Evolutionary conservation across 768 basidiomycete genomes (phyloP), one percentile per base, ranked within the genome.

Genomic region (Xerocomus brunneocitrinus): DNA sequence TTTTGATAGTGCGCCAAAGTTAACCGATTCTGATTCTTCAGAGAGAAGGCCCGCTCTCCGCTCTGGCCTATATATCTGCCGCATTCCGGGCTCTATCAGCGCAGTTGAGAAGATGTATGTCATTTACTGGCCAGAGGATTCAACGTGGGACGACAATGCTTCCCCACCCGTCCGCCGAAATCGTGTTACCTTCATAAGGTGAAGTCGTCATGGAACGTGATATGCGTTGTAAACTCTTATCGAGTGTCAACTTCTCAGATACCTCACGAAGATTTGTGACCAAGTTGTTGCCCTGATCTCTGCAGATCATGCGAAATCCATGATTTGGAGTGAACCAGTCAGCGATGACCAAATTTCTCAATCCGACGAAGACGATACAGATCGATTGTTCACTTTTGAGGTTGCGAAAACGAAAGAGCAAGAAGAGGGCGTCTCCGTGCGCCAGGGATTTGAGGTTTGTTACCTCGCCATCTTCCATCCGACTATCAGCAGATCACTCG

Each of bases 111-210:
- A 62, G n/a, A 52, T 77, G 5, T 81, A 77, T 53, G 73, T 80
- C 7, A 60, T 84, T 3, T 85, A 80, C 55, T 85, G 84, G 84
- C 84, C 83, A 0, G 80, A 85, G 56, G 75, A 80, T 13, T 70
- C 67, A 0, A 83, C 82, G 0, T 84, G 83, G 83, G 61, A 77
- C 35, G 81, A 83, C 55, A 64, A 71, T 32, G 76, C 81, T 1
- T 56, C 71, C 14, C 72, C 77, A 0, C 69, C 80, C 5, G 74
- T 81, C 8, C 62, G 71, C 16, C 71, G 76, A 2, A 84, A 83
- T 61, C 71, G 84, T 8, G 70, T 78, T 3, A 80, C 82, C 0
- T 84, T 84, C 63, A 82, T 84, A 79, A 68, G 83, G 82, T 79
- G 58, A 54, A 60, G 32, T 24, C 41, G 14, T 27, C 9, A 19